Base-by-base conservation (phyloP, 495 filamentous ascomycete species). In the Penicillium bovifimosum region DNA sequence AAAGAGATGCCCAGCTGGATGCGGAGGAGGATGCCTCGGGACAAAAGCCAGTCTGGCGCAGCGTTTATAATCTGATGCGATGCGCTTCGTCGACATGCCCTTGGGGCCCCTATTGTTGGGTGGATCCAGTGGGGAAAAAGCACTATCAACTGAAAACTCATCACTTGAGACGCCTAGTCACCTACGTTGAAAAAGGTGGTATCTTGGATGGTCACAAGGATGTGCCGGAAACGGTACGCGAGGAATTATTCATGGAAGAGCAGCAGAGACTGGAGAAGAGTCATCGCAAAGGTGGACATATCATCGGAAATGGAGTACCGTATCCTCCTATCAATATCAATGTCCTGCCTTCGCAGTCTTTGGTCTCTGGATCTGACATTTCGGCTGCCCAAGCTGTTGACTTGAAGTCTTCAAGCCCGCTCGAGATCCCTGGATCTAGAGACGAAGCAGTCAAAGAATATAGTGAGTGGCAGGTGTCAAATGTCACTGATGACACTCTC, bases 51-150 rank as follows among this genome's bases (percentile, higher is more conserved):
- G 33, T 64, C 18, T 73, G 58, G 61, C 50, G 55, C 16, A 55
- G 56, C 47, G 56, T 73, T 6, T 73, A 69, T 43, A 64, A 32
- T 36, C 45, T 62, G 28, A 62, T 70, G 55, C 60, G 59, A 32
- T 70, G 55, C 39, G 45, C 55, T 40, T 57, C 61, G 9, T 34
- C 58, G 9, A 52, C 55, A 34, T 69, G 56, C 18, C 47, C 58
- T 1, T 17, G 48, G 16, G 55, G 59, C 5, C 53, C 59, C 8
- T 57, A 69, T 47, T 72, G 58, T 49, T 70, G 62, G 65, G 52
- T 57, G 17, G 65, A 69, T 36, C 56, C 58, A 27, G 46, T 54
- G 10, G 52, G 56, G 14, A 65, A 64, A 53, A 67, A 65, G 44
- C 63, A 66, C 52, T 50, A 68, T 35, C 58, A 41, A 44, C 55